Conservation (phyloP, 768 basidiomycete species). For the Boletus eberwhitei region DNA sequence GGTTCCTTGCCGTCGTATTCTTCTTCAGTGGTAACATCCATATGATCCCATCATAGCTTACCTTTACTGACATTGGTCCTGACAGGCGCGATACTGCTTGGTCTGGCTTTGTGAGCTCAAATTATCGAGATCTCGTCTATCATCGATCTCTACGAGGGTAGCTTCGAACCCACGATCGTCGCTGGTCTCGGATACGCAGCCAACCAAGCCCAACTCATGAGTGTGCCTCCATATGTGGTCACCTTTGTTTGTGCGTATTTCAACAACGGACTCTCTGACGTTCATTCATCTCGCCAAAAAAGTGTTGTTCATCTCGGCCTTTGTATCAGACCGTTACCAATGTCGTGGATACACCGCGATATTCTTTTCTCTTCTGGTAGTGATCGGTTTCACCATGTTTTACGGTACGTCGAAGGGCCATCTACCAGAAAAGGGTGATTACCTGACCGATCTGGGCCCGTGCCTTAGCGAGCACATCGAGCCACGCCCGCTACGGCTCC, state of each 20-base stretch:
- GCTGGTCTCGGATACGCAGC: slow-evolving; percentile 54
- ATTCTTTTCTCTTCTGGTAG: slow-evolving; percentile 39
- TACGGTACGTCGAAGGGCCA: slow-evolving; percentile 38
- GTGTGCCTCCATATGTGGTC: slow-evolving; percentile 44
- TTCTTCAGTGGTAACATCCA: slow-evolving; percentile 48
- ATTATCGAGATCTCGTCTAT: slow-evolving; percentile 19
- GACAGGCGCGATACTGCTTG: slow-evolving; percentile 16
- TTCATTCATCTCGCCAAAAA: background rate
- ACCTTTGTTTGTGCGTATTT: slow-evolving; percentile 44
- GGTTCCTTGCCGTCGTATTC: slow-evolving; percentile 46
- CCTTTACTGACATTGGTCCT: background rate
- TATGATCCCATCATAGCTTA: background rate
- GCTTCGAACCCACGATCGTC: slow-evolving; percentile 75
- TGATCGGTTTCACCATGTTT: slow-evolving; percentile 56
- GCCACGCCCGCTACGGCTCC: slow-evolving; percentile 47
- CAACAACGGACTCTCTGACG: background rate
- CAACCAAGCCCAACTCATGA: slow-evolving; percentile 56
- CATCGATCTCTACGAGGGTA: slow-evolving; percentile 36
- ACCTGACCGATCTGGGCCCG: background rate
- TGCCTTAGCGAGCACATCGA: slow-evolving; percentile 30
- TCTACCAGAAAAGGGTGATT: background rate
- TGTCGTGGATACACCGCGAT: slow-evolving; percentile 49
- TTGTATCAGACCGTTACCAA: slow-evolving; percentile 51
- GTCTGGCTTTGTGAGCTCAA: slow-evolving; percentile 23
- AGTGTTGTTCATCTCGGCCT: slow-evolving; percentile 40